Evolutionary conservation across 768 basidiomycete genomes (phyloP).

Genomic region (Artomyces pyxidatus): DNA sequence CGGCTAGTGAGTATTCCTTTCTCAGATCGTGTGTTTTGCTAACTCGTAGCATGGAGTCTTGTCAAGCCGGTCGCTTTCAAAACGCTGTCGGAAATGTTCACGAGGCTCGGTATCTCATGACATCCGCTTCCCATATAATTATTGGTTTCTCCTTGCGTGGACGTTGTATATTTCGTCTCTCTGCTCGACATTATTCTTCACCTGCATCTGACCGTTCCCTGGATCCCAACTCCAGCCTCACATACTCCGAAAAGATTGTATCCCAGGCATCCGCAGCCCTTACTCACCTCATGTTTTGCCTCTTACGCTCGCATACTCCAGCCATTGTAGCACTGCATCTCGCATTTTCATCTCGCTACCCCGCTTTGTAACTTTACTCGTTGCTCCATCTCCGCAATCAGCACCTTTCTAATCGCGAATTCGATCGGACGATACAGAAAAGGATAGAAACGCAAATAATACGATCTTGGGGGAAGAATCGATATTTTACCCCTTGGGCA

Average conservation of each 20-base stretch:
- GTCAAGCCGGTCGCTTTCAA: slow-evolving; percentile 97
- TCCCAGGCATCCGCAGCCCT: too few relatives aligned
- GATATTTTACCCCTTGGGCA: too few relatives aligned
- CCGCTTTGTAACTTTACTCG: not conserved
- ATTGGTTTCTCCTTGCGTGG: not conserved
- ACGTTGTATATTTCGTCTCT: not conserved
- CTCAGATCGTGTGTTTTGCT: too few relatives aligned
- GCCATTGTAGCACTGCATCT: not conserved
- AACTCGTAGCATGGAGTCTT: slow-evolving; percentile 39
- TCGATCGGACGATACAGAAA: too few relatives aligned
- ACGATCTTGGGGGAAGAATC: not conserved
- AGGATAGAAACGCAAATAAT: too few relatives aligned
- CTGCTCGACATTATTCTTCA: not conserved
- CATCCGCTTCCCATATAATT: not conserved
- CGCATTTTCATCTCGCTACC: not conserved
- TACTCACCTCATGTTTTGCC: not conserved
- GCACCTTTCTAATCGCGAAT: not conserved
- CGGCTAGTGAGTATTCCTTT: slow-evolving; percentile 66
- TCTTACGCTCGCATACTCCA: not conserved
- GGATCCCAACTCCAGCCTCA: too few relatives aligned
- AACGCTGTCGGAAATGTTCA: slow-evolving; percentile 78
- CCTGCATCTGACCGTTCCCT: not conserved
- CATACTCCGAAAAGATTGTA: too few relatives aligned
- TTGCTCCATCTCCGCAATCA: not conserved
- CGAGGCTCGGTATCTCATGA: slow-evolving; percentile 52